These are phyloP conservation scores for Pseudogymnoascus sp. DNA, from an alignment of 2,329 filamentous ascomycete species.

Conservation along the genomic window DNA sequence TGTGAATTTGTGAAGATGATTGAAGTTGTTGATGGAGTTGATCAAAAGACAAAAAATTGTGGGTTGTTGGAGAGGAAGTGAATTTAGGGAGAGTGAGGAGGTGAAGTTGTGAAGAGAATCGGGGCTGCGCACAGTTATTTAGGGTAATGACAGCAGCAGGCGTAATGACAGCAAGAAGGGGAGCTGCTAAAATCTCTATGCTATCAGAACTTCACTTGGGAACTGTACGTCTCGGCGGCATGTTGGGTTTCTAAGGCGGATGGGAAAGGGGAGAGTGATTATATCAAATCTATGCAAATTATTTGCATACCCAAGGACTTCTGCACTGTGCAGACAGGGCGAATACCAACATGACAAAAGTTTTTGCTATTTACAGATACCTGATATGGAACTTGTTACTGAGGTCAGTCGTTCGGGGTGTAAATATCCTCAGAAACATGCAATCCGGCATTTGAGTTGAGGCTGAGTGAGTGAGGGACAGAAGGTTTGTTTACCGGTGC, in stretches of 20 bases:
- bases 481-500: no score
- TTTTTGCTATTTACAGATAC: background rate
- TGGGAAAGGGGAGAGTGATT: background rate
- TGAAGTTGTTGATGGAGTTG: background rate
- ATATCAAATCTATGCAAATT: background rate
- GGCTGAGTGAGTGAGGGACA: no score
- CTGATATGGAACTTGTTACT: background rate
- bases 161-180: background rate
- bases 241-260: background rate
- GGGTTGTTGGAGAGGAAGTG: background rate
- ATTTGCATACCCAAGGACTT: background rate
- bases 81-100: background rate
- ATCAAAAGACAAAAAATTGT: background rate
- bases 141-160: background rate
- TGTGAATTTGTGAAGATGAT: background rate
- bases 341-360: background rate
- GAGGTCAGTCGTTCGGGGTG: background rate
- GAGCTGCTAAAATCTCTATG: background rate
- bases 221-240: background rate
- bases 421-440: background rate
- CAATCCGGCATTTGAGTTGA: background rate
- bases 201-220: background rate
- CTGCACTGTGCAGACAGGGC: background rate
- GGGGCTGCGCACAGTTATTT: background rate
- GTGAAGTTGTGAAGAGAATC: background rate